Base-by-base conservation (phyloP, 1,284 basidiomycete species). In the Schizopora paradoxa region DNA sequence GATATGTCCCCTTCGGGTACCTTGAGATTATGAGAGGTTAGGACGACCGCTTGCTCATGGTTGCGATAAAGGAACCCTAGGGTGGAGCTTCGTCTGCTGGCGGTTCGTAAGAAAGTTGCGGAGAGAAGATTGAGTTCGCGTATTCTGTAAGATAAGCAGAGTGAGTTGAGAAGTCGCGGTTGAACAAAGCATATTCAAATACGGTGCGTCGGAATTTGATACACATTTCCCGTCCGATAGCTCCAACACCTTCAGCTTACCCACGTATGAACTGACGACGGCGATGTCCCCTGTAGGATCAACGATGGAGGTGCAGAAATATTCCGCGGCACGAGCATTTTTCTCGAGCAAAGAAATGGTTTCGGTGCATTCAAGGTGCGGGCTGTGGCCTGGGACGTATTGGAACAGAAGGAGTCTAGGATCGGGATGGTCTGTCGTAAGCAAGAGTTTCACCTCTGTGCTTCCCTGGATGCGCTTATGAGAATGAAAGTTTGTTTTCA, bases 91-190 rank as follows among this genome's bases (percentile, higher is more conserved):
- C 32, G 46, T 42, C 26, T 43, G 39, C 25, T 51, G 10, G 32
- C 28, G 23, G 39, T 46, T 40, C 23, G 49, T 37, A 41, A 36
- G 25, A 49, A 54, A 29, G 45, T 46, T 13, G 52, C 66, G 11
- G 82, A 76, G 16, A 91, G 68, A 2, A 94, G 66, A 55, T 83
- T 90, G 46, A 87, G 65, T 56, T 93, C 89, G 5, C 79, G 75
- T 29, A 91, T 60, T 43, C 89, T 92, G 53, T 10, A 41, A 49
- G 40, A 47, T 26, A 6, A 31, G 29, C 23, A 13, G 33, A 28
- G 38, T 16, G 8, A 54, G 41, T 33, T 40, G 16, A 46, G 40
- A 25, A 29, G 14, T 34, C 32, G 14, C 29, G 6, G 40, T 29
- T 21, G 45, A 14, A n/a, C 47, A 16, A 41, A 18, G 22, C 6